Percentiles rank a stretch among this genome's conserved stretches.
These are phyloP conservation scores for Trichoderma reesei DNA, from an alignment of 495 filamentous ascomycete genomes.

Conservation along the genomic window DNA sequence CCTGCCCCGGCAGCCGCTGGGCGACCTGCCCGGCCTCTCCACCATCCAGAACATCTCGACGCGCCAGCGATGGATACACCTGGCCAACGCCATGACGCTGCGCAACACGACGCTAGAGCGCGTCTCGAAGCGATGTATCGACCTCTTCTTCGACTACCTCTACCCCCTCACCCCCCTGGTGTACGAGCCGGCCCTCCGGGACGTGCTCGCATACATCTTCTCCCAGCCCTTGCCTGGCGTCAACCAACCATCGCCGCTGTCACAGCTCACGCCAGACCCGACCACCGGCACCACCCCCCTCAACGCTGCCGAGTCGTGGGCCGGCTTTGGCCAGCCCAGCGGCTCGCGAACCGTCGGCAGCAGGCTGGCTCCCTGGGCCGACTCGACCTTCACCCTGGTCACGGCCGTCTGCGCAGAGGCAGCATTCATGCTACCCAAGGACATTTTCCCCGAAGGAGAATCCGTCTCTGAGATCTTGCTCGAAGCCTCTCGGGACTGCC, in stretches of 20 bases:
- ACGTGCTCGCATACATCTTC: conserved; percentile 8
- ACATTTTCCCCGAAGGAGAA: conserved; percentile 10
- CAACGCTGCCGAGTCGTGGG: neutral
- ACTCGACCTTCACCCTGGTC: conserved; percentile 21
- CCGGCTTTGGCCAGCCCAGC: neutral
- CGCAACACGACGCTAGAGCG: conserved; percentile 4
- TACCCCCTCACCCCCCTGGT: conserved; percentile 25
- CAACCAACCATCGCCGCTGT: neutral
- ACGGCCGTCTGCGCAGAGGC: conserved; percentile 15
- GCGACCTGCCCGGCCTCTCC: conserved; percentile 3
- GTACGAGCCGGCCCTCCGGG: conserved; percentile 21
- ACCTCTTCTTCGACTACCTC: conserved; percentile 22
- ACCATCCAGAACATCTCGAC: conserved; percentile 3
- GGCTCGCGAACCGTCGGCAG: neutral
- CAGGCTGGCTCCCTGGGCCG: conserved; percentile 1
- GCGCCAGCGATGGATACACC: conserved; percentile 2
- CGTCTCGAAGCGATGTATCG: conserved; percentile 16
- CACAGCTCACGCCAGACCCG: neutral
- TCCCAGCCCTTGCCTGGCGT: conserved; percentile 1
- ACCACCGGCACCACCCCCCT: neutral
- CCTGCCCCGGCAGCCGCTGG: conserved; percentile 1
- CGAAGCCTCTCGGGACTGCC: conserved; percentile 5
- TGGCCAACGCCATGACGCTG: conserved; percentile 1
- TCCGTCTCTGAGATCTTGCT: conserved; percentile 10
- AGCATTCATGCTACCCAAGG: conserved; percentile 10